These are phyloP conservation scores for Kondoa subrosea DNA, from an alignment of 768 basidiomycete species.

Conservation along the genomic window DNA sequence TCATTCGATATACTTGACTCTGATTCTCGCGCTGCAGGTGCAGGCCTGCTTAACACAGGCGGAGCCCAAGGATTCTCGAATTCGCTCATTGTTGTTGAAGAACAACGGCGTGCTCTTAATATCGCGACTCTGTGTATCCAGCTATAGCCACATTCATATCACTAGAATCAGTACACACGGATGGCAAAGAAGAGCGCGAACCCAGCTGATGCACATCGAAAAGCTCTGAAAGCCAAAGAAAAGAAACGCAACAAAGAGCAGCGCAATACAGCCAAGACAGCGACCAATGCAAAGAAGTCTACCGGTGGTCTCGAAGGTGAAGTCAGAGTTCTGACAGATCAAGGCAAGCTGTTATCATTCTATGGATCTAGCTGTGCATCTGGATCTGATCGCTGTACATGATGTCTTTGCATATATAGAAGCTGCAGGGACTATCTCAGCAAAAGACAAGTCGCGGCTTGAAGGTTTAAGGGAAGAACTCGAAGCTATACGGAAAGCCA, in stretches of 20 bases:
- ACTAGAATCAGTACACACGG: not conserved
- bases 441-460: slow-evolving; percentile 50
- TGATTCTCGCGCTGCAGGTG: not conserved
- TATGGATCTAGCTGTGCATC: too few relatives aligned
- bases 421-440: slow-evolving; percentile 23
- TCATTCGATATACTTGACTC: not conserved
- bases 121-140: too few relatives aligned
- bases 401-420: slow-evolving; percentile 9
- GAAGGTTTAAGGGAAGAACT: slow-evolving; percentile 58
- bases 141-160: not conserved
- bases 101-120: too few relatives aligned
- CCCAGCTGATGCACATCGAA: slow-evolving; percentile 91
- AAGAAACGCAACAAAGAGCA: slow-evolving; percentile 92
- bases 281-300: slow-evolving; percentile 78
- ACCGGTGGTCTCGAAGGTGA: slow-evolving; percentile 48
- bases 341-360: too few relatives aligned
- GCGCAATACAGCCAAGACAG: slow-evolving; percentile 62
- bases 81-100: too few relatives aligned
- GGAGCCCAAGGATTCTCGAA: not conserved
- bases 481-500: slow-evolving; percentile 62
- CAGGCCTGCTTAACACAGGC: not conserved
- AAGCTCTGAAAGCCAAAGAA: slow-evolving; percentile 83
- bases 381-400: not conserved
- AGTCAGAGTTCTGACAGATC: slow-evolving; percentile 35
- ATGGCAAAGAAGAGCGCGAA: slow-evolving; percentile 71